Conservation (phyloP, 2,329 filamentous ascomycete species). For the Penicillium occitanis region DNA sequence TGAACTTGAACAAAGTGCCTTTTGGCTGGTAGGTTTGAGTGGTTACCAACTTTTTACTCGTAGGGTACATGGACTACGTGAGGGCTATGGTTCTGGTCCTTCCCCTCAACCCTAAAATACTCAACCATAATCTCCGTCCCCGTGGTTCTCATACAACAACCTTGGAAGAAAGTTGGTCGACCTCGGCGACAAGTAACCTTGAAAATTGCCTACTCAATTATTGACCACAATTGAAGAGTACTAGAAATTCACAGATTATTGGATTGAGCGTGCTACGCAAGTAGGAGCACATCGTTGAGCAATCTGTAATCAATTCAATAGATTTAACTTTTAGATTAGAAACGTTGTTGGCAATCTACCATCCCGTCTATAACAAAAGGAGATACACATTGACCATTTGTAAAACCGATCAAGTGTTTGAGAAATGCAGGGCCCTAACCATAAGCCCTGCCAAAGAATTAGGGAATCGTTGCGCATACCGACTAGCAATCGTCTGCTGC, state of each 20-base stretch:
- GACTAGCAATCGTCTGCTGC: neutral
- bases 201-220: no score
- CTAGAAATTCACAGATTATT: no score
- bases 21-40: neutral
- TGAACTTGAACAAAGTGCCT: no score
- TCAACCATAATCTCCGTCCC: neutral
- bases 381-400: neutral
- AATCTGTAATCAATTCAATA: no score
- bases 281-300: no score
- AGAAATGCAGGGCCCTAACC: neutral
- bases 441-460: neutral
- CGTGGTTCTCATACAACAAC: neutral
- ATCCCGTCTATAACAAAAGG: neutral
- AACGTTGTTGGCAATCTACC: neutral
- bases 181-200: no score
- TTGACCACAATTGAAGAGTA: no score
- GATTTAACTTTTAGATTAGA: neutral
- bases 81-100: neutral
- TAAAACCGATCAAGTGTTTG: neutral
- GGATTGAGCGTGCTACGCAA: no score
- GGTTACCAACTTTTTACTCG: neutral
- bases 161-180: no score
- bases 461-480: neutral
- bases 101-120: neutral
- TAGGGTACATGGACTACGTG: neutral